Percentiles rank a stretch among this genome's conserved stretches.
These are phyloP conservation scores for Micractinium conductrix DNA, from an alignment of 139 green algal species.

Conservation along the genomic window DNA sequence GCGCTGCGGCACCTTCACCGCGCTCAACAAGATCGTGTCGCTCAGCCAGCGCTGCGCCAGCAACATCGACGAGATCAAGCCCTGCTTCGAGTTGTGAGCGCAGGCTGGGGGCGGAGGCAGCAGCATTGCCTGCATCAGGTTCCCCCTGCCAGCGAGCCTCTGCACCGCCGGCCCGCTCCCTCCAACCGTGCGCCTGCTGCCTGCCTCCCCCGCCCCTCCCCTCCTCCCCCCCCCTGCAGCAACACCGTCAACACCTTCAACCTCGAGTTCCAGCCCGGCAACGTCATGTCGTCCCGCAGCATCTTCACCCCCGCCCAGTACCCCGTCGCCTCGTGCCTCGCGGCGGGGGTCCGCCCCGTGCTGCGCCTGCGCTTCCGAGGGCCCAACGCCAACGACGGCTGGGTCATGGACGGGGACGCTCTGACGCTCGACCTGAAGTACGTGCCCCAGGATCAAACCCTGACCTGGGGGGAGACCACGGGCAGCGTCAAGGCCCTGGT, in stretches of 20 bases:
- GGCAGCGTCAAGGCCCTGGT: too few species aligned
- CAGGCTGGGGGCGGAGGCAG: too few species aligned
- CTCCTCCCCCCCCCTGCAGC: background rate
- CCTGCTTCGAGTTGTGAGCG: constrained; percentile 8
- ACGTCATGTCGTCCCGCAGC: background rate
- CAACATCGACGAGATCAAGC: background rate
- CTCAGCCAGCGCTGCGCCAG: too few species aligned
- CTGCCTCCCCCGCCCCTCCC: background rate
- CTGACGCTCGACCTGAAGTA: too few species aligned
- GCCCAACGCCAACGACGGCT: background rate
- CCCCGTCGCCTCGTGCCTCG: background rate
- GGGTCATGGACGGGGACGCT: too few species aligned
- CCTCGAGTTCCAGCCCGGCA: background rate
- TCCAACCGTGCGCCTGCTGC: too few species aligned
- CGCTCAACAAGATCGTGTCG: background rate
- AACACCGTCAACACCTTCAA: background rate
- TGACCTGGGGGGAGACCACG: too few species aligned
- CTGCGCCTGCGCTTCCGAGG: background rate
- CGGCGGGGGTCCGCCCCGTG: background rate
- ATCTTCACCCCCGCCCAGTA: background rate
- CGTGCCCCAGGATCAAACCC: too few species aligned
- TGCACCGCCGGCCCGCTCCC: too few species aligned
- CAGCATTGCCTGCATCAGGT: too few species aligned
- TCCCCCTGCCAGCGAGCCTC: too few species aligned
- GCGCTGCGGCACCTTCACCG: background rate